phyloP scores from a whole-genome alignment of 768 basidiomycete genomes.

The Boletales sp. region DNA sequence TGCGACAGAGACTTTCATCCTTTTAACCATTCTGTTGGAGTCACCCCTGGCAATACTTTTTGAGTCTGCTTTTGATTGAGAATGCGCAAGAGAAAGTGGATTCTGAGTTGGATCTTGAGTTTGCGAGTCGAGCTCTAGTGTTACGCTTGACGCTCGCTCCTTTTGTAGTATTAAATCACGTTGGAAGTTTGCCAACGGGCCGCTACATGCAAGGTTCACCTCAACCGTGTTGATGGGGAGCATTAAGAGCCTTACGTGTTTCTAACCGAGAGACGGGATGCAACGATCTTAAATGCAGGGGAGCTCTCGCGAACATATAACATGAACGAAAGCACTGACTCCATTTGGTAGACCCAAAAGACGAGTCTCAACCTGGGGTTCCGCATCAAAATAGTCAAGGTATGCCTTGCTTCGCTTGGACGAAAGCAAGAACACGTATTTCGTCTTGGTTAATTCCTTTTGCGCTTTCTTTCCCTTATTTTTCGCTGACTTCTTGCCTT shows the following conservation, averaged over 20 bases:
- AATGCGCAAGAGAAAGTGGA: constrained; percentile 8
- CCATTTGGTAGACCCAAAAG: constrained; percentile 58
- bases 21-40: constrained; percentile 40
- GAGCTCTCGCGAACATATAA: neutral
- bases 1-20: constrained; percentile 69
- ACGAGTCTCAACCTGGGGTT: constrained; percentile 53
- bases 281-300: constrained; percentile 7
- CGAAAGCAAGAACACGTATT: constrained; percentile 54
- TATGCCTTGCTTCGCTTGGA: constrained; percentile 47
- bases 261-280: constrained; percentile 9
- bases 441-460: constrained; percentile 52
- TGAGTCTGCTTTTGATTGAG: constrained; percentile 21
- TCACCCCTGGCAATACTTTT: constrained; percentile 33
- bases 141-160: neutral
- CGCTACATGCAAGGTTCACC: constrained; percentile 3
- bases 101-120: constrained; percentile 41
- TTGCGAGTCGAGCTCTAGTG: constrained; percentile 28
- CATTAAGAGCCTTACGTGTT: constrained; percentile 8
- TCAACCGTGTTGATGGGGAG: neutral
- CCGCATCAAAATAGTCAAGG: constrained; percentile 66
- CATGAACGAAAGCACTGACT: constrained; percentile 35
- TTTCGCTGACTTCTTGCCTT: constrained; percentile 41
- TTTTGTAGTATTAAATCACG: neutral
- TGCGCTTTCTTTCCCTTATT: constrained; percentile 39
- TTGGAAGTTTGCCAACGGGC: neutral